phyloP scores from a whole-genome alignment of 106 monocot species.

The Dendrobium nobile region DNA sequence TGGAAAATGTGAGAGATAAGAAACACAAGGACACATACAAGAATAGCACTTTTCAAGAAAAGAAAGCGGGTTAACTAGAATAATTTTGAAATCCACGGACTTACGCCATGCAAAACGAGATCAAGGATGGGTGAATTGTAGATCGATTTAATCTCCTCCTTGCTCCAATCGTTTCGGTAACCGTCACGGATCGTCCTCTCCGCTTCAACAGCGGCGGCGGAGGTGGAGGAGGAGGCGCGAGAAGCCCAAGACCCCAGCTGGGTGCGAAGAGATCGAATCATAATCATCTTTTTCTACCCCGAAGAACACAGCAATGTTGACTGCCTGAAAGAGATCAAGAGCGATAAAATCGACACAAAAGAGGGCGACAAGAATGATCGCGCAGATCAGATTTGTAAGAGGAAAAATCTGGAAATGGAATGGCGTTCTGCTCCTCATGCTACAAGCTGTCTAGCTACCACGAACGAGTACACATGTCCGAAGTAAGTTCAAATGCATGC shows the following conservation, averaged over 20 bases:
- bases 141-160: no score
- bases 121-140: no score
- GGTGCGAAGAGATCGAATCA: background rate
- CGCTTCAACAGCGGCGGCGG: constrained; percentile 67
- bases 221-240: background rate
- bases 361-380: background rate
- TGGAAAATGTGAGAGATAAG: no score
- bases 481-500: no score
- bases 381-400: background rate
- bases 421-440: background rate
- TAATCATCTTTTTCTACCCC: background rate
- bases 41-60: no score
- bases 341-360: background rate
- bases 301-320: background rate
- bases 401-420: background rate
- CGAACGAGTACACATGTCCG: no score
- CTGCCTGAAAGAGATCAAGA: background rate
- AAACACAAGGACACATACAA: no score
- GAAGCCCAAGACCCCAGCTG: background rate
- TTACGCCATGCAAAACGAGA: no score
- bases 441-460: background rate
- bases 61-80: no score
- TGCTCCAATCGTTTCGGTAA: no score
- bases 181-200: no score
- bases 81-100: no score